phyloP scores from a whole-genome alignment of 2,329 filamentous ascomycete genomes.

The Verticillium longisporum region DNA sequence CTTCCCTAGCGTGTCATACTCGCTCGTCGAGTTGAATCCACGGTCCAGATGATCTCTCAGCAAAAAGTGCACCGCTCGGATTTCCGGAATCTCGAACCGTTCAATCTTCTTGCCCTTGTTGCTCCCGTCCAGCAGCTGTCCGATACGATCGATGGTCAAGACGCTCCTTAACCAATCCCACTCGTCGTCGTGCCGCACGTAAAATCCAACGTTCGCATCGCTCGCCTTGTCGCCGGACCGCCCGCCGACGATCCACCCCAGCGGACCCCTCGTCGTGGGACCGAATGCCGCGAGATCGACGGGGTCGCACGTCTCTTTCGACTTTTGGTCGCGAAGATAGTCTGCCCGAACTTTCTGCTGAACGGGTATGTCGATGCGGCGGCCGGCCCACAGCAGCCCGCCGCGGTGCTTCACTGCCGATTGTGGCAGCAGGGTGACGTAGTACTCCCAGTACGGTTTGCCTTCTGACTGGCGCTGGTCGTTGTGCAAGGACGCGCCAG shows the following conservation, averaged over 20 bases:
- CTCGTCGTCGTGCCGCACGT: constrained; percentile 33
- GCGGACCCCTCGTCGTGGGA: constrained; percentile 12
- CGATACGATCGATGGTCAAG: constrained; percentile 20
- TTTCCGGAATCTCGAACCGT: constrained; percentile 29
- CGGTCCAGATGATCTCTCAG: constrained; percentile 7
- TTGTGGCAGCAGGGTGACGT: constrained; percentile 17
- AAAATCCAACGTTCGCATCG: constrained; percentile 37
- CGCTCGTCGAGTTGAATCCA: constrained; percentile 8
- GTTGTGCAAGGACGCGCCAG: constrained; percentile 16
- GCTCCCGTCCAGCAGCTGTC: constrained; percentile 13
- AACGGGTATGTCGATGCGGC: constrained; percentile 14
- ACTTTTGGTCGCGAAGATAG: constrained; percentile 13
- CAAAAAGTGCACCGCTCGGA: constrained; percentile 15
- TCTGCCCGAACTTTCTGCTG: constrained; percentile 11
- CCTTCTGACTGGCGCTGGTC: constrained; percentile 16
- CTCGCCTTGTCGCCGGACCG: constrained; percentile 28
- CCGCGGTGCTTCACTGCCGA: constrained; percentile 15
- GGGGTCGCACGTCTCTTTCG: constrained; percentile 13
- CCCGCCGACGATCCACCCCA: constrained; percentile 9
- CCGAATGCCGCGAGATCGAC: constrained; percentile 14
- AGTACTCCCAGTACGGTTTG: constrained; percentile 18
- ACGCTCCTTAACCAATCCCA: constrained; percentile 34
- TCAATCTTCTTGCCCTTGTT: constrained; percentile 22
- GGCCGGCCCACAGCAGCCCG: constrained; percentile 13
- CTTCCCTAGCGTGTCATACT: constrained; percentile 39